Base-by-base conservation (phyloP, 2,329 filamentous ascomycete species). In the Dactylellina haptotyla region DNA sequence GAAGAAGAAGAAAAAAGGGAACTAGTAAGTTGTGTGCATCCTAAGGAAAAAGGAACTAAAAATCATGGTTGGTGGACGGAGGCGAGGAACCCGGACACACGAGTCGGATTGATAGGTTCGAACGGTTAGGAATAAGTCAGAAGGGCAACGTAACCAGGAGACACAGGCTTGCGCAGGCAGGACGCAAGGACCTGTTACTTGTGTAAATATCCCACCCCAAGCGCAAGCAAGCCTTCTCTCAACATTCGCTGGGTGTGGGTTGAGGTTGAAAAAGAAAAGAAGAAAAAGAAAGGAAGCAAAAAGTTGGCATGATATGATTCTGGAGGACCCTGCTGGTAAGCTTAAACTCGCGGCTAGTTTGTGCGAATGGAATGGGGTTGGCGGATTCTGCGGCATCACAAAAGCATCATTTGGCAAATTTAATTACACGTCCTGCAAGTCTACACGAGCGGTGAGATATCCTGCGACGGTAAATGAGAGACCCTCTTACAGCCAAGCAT, bases 71-170 rank as follows among this genome's bases (percentile, higher is more conserved):
- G 48, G 34, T 37, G 23, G 57, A 34, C 43, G 65, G 58, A 71
- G 58, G 58, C 66, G 58, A 71, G 61, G 66, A 64, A 71, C 66
- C 57, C 58, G 58, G 66, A 57, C 65, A 64, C 66, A 71, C 66
- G 66, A 71, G 58, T 48, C 39, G 57, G 18, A 63, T 45, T 71
- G 66, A 71, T 71, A 71, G 66, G 66, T 48, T 51, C 20, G 32
- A 59, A 64, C n/a, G n/a, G n/a, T n/a, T n/a, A n/a, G n/a, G n/a
- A 41, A n/a, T 18, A 46, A 46, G 63, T 67, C 63, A 67, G 32
- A 54, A 54, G 58, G 66, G 39, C 66, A 63, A 71, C 66, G 66
- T 71, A 70, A 51, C 58, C 66, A 63, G 58, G 58, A 37, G 30
- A 8, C 50, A 53, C 50, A 39, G n/a, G 14, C 16, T 20, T 50